A percentile compares a stretch with the other conserved stretches of the same genome.
Evolutionary conservation across 495 filamentous ascomycete genomes (phyloP).

Genomic region (Penicillium desertorum): DNA sequence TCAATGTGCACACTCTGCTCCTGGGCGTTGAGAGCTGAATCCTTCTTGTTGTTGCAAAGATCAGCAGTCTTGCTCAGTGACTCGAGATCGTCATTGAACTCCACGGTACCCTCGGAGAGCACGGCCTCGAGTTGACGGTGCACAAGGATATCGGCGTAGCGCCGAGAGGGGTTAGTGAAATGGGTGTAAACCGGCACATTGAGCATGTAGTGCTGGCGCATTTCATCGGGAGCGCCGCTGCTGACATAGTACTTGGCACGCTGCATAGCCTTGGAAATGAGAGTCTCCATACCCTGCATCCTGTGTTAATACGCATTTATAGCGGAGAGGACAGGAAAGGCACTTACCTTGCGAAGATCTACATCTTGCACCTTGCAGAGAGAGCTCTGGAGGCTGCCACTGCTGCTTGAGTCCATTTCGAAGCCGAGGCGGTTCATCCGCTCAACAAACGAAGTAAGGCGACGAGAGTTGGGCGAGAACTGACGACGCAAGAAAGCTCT

Average conservation of each 20-base stretch:
- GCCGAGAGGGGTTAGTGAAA: constrained; percentile 92
- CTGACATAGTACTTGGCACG: constrained; percentile 92
- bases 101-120: constrained; percentile 76
- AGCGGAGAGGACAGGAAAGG: not conserved
- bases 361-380: constrained; percentile 85
- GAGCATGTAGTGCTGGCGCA: constrained; percentile 82
- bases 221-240: constrained; percentile 67
- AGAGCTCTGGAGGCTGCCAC: constrained; percentile 86
- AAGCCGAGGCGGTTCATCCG: constrained; percentile 90
- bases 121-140: constrained; percentile 92
- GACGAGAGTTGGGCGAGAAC: constrained; percentile 77
- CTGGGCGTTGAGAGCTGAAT: constrained; percentile 94
- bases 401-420: constrained; percentile 84
- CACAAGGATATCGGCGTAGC: constrained; percentile 92
- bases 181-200: constrained; percentile 96
- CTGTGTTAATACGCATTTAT: constrained; percentile 4
- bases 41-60: constrained; percentile 97
- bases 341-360: constrained; percentile 73
- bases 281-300: constrained; percentile 83
- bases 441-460: constrained; percentile 85
- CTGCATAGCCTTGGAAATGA: constrained; percentile 90
- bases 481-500: constrained; percentile 92
- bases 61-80: constrained; percentile 88
- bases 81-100: constrained; percentile 88
- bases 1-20: constrained; percentile 99